These are phyloP conservation scores for Eremothecium sinecaudum DNA, from an alignment of 1,139 yeast genomes.

Conservation along the genomic window DNA sequence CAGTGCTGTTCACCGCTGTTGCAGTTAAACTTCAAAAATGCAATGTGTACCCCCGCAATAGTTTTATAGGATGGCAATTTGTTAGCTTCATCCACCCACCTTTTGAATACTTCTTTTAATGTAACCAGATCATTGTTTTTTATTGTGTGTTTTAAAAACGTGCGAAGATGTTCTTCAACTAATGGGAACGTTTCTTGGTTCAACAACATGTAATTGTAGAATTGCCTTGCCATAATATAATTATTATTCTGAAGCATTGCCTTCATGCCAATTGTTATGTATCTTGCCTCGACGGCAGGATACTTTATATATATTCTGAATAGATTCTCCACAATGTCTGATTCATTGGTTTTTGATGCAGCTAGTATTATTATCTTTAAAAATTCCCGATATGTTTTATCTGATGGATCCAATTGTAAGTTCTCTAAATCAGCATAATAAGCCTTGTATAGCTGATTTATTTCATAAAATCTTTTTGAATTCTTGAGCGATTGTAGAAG, in stretches of 20 bases:
- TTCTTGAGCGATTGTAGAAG: constrained; percentile 13
- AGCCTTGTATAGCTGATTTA: constrained; percentile 16
- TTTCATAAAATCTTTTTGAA: constrained; percentile 14
- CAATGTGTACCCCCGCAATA: constrained; percentile 10
- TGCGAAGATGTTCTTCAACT: constrained; percentile 13
- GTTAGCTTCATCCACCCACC: constrained; percentile 17
- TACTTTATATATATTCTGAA: constrained; percentile 24
- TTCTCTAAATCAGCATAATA: constrained; percentile 10
- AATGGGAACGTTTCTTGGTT: constrained; percentile 25
- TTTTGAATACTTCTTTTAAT: constrained; percentile 17
- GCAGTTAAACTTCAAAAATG: constrained; percentile 7
- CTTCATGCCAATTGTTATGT: constrained; percentile 22
- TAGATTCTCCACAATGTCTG: constrained; percentile 17
- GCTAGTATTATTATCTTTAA: constrained; percentile 15
- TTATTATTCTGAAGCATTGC: constrained; percentile 25
- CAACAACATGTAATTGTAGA: constrained; percentile 23
- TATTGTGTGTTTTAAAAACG: constrained; percentile 15
- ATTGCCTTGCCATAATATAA: constrained; percentile 26
- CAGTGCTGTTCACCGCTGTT: constrained; percentile 6
- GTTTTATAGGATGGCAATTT: constrained; percentile 7
- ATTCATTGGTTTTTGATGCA: constrained; percentile 19
- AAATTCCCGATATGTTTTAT: constrained; percentile 9
- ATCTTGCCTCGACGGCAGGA: constrained; percentile 15
- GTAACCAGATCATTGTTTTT: constrained; percentile 16
- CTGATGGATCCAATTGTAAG: constrained; percentile 4